Evolutionary conservation across 2,329 filamentous ascomycete species (phyloP), one percentile per base, ranked within the genome.

Genomic region (Fonsecaea multimorphosa): DNA sequence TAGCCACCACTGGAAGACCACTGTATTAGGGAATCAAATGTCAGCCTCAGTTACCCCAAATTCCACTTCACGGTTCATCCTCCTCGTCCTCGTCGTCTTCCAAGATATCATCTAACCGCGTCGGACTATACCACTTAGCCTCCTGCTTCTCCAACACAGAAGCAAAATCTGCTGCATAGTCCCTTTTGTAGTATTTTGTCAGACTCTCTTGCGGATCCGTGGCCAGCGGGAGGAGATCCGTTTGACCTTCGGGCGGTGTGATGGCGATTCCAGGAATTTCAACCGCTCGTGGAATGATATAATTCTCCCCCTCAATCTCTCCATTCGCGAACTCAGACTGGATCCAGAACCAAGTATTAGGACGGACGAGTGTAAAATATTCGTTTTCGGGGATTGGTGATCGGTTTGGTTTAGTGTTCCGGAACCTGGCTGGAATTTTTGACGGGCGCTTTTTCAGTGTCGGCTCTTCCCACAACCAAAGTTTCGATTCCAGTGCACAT

Each of bases 231-330:
- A 58, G 31, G 32, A 56, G 51, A 32, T 65, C 27, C 16, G 14
- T 38, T 19, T 65, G 34, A 1, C 52, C 63, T 6, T 58, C 63
- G 1, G 63, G 63, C 3, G 63, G 58, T 7, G 63, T 65, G 24
- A 65, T 62, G 24, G 53, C 22, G 7, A 65, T 62, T 24, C 40
- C 51, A 0, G 63, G 63, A 32, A 65, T 65, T 16, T 53, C 29
- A n/a, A 52, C 27, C 22, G 58, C 59, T 27, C 38, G 27, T 24
- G 58, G 63, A 46, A 65, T 58, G 27, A 65, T 65, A 46, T 65
- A 65, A 31, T 65, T 65, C 52, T 65, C 63, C 8, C 58, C 63
- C n/a, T 61, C 52, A n/a, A 9, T n/a, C 22, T 65, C 63, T 7
- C 59, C 63, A 32, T 55, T 40, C 27, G 58, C 34, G 27, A 61